These are phyloP conservation scores for Pouteria glomerata DNA, from an alignment of 148 eudicot genomes.

Conservation along the genomic window DNA sequence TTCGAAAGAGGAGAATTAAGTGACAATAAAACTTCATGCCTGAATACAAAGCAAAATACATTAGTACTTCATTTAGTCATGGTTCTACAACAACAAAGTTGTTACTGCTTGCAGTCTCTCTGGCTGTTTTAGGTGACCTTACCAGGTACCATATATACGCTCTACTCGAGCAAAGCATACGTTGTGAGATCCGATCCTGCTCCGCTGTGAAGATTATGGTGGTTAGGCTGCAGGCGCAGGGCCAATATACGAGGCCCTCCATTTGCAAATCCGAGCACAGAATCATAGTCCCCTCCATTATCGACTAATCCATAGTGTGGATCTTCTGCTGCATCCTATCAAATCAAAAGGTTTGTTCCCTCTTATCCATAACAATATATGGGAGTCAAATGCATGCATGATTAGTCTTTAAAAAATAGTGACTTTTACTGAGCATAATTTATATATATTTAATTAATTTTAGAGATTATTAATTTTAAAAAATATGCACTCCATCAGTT, in stretches of 20 bases:
- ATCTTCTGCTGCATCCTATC: constrained; percentile 50
- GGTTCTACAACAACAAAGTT: neutral
- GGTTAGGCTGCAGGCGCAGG: constrained; percentile 47
- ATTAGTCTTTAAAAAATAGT: too few species aligned
- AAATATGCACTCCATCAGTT: too few species aligned
- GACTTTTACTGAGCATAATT: too few species aligned
- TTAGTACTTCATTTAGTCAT: neutral
- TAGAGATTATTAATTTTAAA: too few species aligned
- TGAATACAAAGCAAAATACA: neutral
- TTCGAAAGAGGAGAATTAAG: neutral
- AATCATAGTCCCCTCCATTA: constrained; percentile 50
- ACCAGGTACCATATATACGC: too few species aligned
- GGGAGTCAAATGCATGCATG: too few species aligned
- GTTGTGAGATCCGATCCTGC: constrained; percentile 65
- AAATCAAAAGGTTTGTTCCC: neutral
- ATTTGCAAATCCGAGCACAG: constrained; percentile 35
- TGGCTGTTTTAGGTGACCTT: neutral
- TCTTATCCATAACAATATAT: neutral
- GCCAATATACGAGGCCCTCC: constrained; percentile 38
- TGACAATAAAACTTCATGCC: neutral
- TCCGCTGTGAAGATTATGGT: constrained; percentile 35
- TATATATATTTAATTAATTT: too few species aligned
- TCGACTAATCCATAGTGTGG: constrained; percentile 71
- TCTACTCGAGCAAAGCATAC: constrained; percentile 46
- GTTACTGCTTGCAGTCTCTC: neutral